These are phyloP conservation scores for Xylariales sp. DNA, from an alignment of 2,329 filamentous ascomycete species.

Conservation along the genomic window DNA sequence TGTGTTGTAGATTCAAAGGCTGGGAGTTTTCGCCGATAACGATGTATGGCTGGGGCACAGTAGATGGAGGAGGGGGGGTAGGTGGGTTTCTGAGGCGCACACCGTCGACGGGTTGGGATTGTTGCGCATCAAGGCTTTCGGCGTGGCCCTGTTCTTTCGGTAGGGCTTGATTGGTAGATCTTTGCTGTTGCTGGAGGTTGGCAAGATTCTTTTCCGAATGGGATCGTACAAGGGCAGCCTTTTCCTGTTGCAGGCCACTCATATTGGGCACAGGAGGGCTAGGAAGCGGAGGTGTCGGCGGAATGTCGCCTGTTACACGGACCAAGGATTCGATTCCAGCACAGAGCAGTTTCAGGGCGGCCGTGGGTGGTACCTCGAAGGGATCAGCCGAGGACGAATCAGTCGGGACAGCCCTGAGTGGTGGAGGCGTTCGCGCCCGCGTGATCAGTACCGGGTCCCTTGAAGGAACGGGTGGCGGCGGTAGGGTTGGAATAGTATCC, in stretches of 20 bases:
- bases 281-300: conserved; percentile 78
- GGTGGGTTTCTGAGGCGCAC: conserved; percentile 60
- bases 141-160: conserved; percentile 9
- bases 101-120: conserved; percentile 62
- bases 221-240: conserved; percentile 68
- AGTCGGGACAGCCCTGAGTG: conserved; percentile 58
- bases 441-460: conserved; percentile 52
- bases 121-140: conserved; percentile 42
- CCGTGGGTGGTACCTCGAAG: conserved; percentile 76
- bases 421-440: conserved; percentile 53
- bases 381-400: conserved; percentile 68
- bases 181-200: conserved; percentile 49
- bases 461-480: conserved; percentile 54
- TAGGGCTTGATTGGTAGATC: conserved; percentile 13
- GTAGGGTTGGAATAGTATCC: conserved; percentile 47
- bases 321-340: conserved; percentile 77
- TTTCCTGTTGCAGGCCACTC: conserved; percentile 71
- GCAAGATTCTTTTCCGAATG: conserved; percentile 67
- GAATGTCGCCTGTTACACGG: conserved; percentile 79
- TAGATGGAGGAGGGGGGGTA: conserved; percentile 43
- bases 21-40: conserved; percentile 77
- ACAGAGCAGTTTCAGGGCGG: conserved; percentile 83
- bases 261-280: conserved; percentile 73
- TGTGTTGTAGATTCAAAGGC: conserved; percentile 80
- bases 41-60: conserved; percentile 63